A percentile compares a stretch with the other conserved stretches of the same genome.
Conservation (phyloP, 345 rosid genomes). For the Ceriops tagal region DNA sequence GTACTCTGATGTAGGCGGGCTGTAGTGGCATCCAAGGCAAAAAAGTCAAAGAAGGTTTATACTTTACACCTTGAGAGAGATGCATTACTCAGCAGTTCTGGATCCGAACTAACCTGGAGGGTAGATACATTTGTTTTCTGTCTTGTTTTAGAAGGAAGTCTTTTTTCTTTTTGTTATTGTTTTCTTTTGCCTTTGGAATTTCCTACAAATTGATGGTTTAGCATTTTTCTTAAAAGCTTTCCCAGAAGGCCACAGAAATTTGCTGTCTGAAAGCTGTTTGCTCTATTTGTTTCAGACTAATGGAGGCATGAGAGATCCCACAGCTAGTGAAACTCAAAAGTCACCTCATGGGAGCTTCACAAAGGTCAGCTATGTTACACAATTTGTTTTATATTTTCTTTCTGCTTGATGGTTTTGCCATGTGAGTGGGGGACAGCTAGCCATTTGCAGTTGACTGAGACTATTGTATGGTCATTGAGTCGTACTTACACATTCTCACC, state of each 20-base stretch:
- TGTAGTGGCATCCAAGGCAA: slow-evolving; percentile 63
- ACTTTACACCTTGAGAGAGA: slow-evolving; percentile 49
- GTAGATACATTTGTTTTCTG: slow-evolving; percentile 27
- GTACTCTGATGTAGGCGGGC: slow-evolving; percentile 37
- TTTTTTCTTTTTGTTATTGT: neutral
- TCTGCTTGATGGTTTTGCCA: too few relatives aligned
- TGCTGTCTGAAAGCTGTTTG: neutral
- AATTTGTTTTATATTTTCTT: neutral
- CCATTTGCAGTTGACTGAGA: too few relatives aligned
- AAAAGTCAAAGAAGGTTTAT: slow-evolving; percentile 50
- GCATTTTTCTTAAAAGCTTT: too few relatives aligned
- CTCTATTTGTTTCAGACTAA: slow-evolving; percentile 34
- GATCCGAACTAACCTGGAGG: slow-evolving; percentile 46
- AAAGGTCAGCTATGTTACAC: slow-evolving; percentile 31
- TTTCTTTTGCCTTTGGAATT: neutral
- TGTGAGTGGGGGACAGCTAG: too few relatives aligned
- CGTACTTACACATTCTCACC: too few relatives aligned
- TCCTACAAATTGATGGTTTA: too few relatives aligned
- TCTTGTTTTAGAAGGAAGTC: neutral
- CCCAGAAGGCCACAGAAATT: too few relatives aligned
- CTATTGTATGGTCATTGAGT: too few relatives aligned
- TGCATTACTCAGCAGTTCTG: slow-evolving; percentile 36
- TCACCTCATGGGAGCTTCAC: slow-evolving; percentile 70
- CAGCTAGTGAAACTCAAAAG: slow-evolving; percentile 37
- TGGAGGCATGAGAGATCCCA: slow-evolving; percentile 60